Evolutionary conservation across 108 stramenopile genomes (phyloP).

Genomic region (Discostella pseudostelligera): DNA sequence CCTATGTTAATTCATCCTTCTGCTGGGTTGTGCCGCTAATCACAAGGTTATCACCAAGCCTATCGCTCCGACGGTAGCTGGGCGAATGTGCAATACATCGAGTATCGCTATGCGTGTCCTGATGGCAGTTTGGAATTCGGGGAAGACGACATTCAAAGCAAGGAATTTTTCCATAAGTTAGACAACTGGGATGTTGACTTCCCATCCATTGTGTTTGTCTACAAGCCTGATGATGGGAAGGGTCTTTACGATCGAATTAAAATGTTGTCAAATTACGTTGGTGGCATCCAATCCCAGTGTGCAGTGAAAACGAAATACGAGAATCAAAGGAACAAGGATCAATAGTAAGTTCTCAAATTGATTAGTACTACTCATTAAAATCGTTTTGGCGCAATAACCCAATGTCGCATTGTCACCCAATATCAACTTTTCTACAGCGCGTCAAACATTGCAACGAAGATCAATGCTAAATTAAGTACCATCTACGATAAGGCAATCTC

Average conservation of each 20-base stretch:
- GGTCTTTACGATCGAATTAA: slow-evolving; percentile 33
- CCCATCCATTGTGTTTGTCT: slow-evolving; percentile 18
- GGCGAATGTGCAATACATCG: not conserved
- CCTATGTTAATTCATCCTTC: not conserved
- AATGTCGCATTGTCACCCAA: too few relatives aligned
- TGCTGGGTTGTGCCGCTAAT: slow-evolving; percentile 5
- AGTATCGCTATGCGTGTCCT: not conserved
- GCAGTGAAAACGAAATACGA: slow-evolving; percentile 8
- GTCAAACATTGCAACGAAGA: slow-evolving; percentile 33
- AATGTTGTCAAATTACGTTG: slow-evolving; percentile 1
- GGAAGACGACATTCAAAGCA: slow-evolving; percentile 3
- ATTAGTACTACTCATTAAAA: too few relatives aligned
- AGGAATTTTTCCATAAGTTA: slow-evolving; percentile 3
- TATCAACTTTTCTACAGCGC: not conserved
- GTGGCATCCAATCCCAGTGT: slow-evolving; percentile 25
- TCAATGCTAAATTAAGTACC: slow-evolving; percentile 31
- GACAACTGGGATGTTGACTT: slow-evolving; percentile 9
- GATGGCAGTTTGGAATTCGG: not conserved
- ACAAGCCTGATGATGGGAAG: slow-evolving; percentile 18
- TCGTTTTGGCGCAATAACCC: too few relatives aligned
- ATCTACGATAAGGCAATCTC: slow-evolving; percentile 15
- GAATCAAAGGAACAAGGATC: slow-evolving; percentile 23
- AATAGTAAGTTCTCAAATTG: slow-evolving; percentile 31
- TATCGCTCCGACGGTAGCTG: not conserved
- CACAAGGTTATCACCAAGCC: slow-evolving; percentile 1